Evolutionary conservation across 2,329 filamentous ascomycete species (phyloP).

Genomic region (Dactylonectria macrodidyma): DNA sequence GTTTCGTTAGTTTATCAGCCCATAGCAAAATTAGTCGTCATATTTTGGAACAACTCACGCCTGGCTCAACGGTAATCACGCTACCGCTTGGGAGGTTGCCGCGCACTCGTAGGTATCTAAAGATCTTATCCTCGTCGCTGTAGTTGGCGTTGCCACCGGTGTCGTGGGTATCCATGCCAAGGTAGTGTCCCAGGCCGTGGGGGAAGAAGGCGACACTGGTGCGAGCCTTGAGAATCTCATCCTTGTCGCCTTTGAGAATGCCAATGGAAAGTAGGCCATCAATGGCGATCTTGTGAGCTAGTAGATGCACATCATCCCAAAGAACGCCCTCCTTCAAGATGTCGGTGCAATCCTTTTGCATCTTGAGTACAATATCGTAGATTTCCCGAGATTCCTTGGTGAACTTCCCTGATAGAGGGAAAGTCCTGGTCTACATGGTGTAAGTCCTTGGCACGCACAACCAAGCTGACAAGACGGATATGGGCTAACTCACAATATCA

Average conservation of each 20-base stretch:
- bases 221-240: conserved; percentile 82
- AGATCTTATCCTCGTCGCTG: conserved; percentile 85
- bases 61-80: conserved; percentile 96
- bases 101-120: conserved; percentile 87
- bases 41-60: conserved; percentile 66
- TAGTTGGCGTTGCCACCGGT: conserved; percentile 85
- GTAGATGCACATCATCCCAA: conserved; percentile 87
- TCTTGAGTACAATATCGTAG: conserved; percentile 87
- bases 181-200: conserved; percentile 90
- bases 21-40: not conserved
- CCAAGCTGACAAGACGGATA: not conserved
- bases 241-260: conserved; percentile 77
- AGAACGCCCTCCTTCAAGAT: conserved; percentile 80
- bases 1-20: conserved; percentile 19
- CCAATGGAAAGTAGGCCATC: conserved; percentile 83
- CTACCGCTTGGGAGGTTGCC: conserved; percentile 81
- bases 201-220: conserved; percentile 94
- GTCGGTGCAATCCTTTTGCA: conserved; percentile 85
- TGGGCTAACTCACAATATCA: conserved; percentile 66
- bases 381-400: conserved; percentile 79
- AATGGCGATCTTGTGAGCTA: conserved; percentile 87
- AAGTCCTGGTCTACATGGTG: conserved; percentile 79
- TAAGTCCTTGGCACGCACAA: conserved; percentile 21
- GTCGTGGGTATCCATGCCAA: conserved; percentile 95
- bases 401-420: conserved; percentile 83